Evolutionary conservation across 176 grass and related monocot genomes (phyloP).

Genomic region (Alloteropsis semialata): DNA sequence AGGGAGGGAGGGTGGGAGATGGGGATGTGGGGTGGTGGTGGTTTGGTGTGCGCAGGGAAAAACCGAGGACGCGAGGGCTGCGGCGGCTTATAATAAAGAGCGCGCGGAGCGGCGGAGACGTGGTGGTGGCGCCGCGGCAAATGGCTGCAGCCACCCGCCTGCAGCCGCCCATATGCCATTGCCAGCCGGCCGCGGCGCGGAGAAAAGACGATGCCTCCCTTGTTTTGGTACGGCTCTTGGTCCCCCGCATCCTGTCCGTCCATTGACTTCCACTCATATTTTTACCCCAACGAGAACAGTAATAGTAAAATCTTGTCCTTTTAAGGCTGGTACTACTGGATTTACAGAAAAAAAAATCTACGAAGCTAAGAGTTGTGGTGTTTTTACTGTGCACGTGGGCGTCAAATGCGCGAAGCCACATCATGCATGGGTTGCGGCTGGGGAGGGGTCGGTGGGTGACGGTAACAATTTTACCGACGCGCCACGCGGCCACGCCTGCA

Average conservation of each 20-base stretch:
- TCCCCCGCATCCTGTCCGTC: not conserved
- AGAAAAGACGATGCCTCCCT: slow-evolving; percentile 14
- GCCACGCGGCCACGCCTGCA: not conserved
- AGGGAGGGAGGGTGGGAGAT: not conserved
- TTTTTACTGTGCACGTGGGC: no score
- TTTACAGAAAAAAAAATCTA: no score
- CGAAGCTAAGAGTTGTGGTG: no score
- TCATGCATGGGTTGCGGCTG: not conserved
- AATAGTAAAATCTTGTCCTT: no score
- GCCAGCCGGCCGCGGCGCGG: not conserved
- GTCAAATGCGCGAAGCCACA: not conserved
- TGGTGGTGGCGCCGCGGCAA: slow-evolving; percentile 23
- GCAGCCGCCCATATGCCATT: no score
- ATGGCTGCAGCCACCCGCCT: slow-evolving; percentile 5
- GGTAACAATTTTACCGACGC: not conserved
- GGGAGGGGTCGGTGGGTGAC: not conserved
- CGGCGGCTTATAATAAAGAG: slow-evolving; percentile 6
- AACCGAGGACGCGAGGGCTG: not conserved
- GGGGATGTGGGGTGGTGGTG: not conserved
- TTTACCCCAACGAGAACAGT: no score
- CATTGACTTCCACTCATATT: not conserved
- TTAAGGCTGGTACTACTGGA: no score
- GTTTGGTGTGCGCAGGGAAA: not conserved
- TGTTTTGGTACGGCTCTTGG: not conserved
- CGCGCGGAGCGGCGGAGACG: not conserved